Base-by-base conservation (phyloP, 2,329 filamentous ascomycete genomes). In the Onygena corvina region DNA sequence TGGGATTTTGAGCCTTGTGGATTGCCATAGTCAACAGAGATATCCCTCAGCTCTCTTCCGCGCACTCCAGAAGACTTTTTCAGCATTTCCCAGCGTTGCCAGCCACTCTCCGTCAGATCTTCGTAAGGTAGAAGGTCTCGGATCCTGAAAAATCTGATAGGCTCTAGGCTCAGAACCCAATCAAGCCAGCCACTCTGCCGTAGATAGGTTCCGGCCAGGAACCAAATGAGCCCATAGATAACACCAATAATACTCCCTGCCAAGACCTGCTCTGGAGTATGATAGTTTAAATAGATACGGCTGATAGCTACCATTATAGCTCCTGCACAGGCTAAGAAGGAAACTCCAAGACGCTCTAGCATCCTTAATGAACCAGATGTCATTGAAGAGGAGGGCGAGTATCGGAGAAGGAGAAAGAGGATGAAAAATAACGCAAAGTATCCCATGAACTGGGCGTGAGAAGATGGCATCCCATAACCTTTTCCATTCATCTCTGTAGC, bases 381-480 rank as follows among this genome's bases (percentile, higher is more conserved):
- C 35, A 64, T 65, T n/a, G 56, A 38, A 7, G 48, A 53, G 2
- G 50, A 29, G 49, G 83, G 83, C 3, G 74, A 72, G 66, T 94
- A 88, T 53, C 90, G 79, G 52, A 89, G 71, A 40, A 94, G 75
- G 38, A 98, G 75, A 71, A 96, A 96, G 16, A 98, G 73, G 20
- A 79, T 74, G 52, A 96, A 70, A 54, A 85, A 92, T 50, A 94
- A 71, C 51, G 86, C 83, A 76, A 94, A 96, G 72, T 87, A 98
- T 50, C 84, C 77, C 53, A 90, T 84, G 64, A 95, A 98, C 70
- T 98, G 92, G 6, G 92, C 85, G 69, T 98, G 92, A 31, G 89
- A 95, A 5, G 79, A 82, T 8, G 92, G 92, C 93, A 98, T 98
- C 59, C 92, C 93, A 63, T 98, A 98, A 55, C 92, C 92, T 66